phyloP scores from a whole-genome alignment of 495 filamentous ascomycete species.

The Lasiosphaeria miniovina region DNA sequence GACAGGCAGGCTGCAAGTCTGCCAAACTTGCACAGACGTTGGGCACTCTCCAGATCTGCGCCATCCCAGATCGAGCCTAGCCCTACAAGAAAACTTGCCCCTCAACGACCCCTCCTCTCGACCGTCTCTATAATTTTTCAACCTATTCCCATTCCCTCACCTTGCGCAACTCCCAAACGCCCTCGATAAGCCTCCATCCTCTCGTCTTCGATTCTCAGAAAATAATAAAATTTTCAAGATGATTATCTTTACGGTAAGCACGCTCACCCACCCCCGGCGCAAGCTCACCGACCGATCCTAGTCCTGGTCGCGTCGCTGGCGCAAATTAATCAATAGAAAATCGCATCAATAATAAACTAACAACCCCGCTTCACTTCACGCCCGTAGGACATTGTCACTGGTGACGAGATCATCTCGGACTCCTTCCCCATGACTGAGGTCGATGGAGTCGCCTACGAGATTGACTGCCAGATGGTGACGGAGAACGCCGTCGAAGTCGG shows the following conservation, averaged over 20 bases:
- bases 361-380: conserved; percentile 12
- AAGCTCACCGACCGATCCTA: no score
- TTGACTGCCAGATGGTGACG: conserved; percentile 84
- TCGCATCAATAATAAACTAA: not conserved
- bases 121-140: conserved; percentile 23
- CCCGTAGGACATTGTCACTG: conserved; percentile 77
- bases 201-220: conserved; percentile 17
- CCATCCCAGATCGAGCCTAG: conserved; percentile 14
- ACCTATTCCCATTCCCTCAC: conserved; percentile 15
- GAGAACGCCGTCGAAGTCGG: conserved; percentile 69
- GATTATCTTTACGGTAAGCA: conserved; percentile 91
- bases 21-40: not conserved
- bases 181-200: conserved; percentile 1
- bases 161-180: conserved; percentile 6
- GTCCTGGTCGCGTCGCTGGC: no score
- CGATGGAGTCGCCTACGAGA: conserved; percentile 77
- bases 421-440: conserved; percentile 75
- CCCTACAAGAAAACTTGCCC: conserved; percentile 29
- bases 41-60: not conserved
- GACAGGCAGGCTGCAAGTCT: not conserved
- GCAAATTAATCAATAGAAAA: no score
- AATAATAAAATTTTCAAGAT: conserved; percentile 52
- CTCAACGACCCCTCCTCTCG: conserved; percentile 22
- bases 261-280: conserved; percentile 21
- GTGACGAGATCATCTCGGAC: conserved; percentile 94